A percentile compares a stretch with the other conserved stretches of the same genome.
Evolutionary conservation across 768 basidiomycete genomes (phyloP).

Genomic region (Inosperma sp.): DNA sequence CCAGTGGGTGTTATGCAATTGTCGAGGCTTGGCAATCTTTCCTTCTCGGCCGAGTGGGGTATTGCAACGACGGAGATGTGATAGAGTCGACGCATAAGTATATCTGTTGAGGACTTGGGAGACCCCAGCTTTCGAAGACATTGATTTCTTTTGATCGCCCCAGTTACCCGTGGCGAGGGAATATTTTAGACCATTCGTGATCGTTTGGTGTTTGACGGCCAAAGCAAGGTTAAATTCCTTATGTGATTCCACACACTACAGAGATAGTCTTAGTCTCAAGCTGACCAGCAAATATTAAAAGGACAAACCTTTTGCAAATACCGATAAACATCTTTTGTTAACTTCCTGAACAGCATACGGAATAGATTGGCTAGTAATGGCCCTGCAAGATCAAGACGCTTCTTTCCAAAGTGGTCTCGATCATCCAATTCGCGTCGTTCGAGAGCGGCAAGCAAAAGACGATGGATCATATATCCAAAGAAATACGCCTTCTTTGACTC

Average conservation of each 20-base stretch:
- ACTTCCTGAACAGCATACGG: conserved; percentile 93
- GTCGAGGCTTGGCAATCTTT: conserved; percentile 98
- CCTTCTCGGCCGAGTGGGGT: conserved; percentile 97
- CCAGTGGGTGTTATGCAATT: conserved; percentile 99
- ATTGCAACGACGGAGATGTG: conserved; percentile 96
- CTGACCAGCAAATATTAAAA: neutral
- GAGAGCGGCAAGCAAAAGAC: conserved; percentile 86
- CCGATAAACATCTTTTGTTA: conserved; percentile 95
- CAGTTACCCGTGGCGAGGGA: conserved; percentile 98
- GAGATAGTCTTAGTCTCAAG: conserved; percentile 10
- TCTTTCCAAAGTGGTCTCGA: conserved; percentile 99
- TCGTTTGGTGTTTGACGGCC: conserved; percentile 94
- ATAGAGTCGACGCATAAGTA: conserved; percentile 96
- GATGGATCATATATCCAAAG: conserved; percentile 99
- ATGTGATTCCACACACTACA: conserved; percentile 90
- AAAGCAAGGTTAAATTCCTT: conserved; percentile 90
- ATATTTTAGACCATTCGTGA: conserved; percentile 97
- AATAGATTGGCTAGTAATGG: conserved; percentile 95
- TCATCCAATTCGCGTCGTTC: conserved; percentile 96
- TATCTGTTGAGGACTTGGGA: conserved; percentile 98
- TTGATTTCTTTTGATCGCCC: conserved; percentile 98
- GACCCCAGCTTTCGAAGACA: conserved; percentile 97
- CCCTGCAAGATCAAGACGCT: conserved; percentile 92
- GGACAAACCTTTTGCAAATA: conserved; percentile 86
- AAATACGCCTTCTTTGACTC: conserved; percentile 99